These are phyloP conservation scores for Diplogelasinospora grovesii DNA, from an alignment of 495 filamentous ascomycete species.

Conservation along the genomic window DNA sequence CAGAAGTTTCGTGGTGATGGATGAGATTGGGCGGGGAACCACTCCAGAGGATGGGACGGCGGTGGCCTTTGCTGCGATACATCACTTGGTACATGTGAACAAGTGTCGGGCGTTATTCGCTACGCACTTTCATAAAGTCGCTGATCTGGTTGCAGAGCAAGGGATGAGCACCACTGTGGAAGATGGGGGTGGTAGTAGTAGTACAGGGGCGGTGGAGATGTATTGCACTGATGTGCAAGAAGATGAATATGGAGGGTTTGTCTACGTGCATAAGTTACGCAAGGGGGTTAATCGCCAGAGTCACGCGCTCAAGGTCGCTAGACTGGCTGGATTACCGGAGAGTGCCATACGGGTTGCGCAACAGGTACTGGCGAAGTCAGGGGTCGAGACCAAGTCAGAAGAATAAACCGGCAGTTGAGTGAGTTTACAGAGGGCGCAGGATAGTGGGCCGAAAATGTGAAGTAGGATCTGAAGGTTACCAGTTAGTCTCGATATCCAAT, in stretches of 20 bases:
- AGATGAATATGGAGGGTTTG: constrained; percentile 56
- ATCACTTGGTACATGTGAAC: constrained; percentile 73
- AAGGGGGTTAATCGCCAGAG: constrained; percentile 78
- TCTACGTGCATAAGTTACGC: constrained; percentile 76
- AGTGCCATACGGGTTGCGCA: constrained; percentile 52
- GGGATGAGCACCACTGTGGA: constrained; percentile 25
- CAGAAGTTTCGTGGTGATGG: constrained; percentile 93
- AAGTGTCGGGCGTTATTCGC: constrained; percentile 80
- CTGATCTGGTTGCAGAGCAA: constrained; percentile 54
- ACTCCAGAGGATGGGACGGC: constrained; percentile 87
- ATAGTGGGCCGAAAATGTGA: constrained; percentile 2
- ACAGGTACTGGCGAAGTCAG: constrained; percentile 28
- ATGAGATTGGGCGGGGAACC: constrained; percentile 91
- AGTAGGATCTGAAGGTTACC: neutral
- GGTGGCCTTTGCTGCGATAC: constrained; percentile 78
- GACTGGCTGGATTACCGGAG: constrained; percentile 69
- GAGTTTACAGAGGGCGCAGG: neutral
- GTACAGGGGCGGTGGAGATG: constrained; percentile 58
- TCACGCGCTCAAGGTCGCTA: constrained; percentile 89
- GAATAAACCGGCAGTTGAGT: neutral
- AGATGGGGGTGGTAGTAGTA: constrained; percentile 34
- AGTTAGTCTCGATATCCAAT: constrained; percentile 28
- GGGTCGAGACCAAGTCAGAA: constrained; percentile 6
- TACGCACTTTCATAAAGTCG: constrained; percentile 85
- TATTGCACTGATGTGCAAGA: constrained; percentile 92